Base-by-base conservation (phyloP, 2,329 filamentous ascomycete genomes). In the Fusarium neocosmosporiellum region DNA sequence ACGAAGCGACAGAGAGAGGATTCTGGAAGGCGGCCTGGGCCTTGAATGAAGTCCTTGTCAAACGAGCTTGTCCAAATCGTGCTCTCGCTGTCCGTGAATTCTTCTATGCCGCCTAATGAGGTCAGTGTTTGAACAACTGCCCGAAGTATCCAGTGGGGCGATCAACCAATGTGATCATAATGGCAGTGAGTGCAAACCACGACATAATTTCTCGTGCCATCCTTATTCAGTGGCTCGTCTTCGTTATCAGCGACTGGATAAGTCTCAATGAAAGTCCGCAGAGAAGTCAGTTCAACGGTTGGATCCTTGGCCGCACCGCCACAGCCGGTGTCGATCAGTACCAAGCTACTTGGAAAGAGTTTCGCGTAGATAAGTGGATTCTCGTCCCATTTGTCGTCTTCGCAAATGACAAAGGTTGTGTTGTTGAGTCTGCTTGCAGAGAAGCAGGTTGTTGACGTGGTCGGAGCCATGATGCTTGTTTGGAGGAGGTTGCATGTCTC, bases 181-280 rank as follows among this genome's bases (percentile, higher is more conserved):
- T 87, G 85, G 70, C 85, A 87, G 70, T 87, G 85, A 1, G 83
- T 83, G 70, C 81, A 82, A 53, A 87, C 80, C 18, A 86, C 80
- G 9, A 82, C 70, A 68, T 87, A 87, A 62, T 54, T 33, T 63
- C 77, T 81, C 10, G 50, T 41, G 1, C 78, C 78, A 5, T 63
- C 64, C 4, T 80, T 78, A 55, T 86, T 86, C 7, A 87, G 74
- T 8, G 80, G 80, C 58, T 71, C 55, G 50, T 78, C 68, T 41
- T 73, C 59, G 63, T 85, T 84, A 29, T 73, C 76, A 8, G 77
- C 24, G 4, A 85, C 65, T 3, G 84, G 80, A 43, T 68, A 80
- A 4, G 78, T 81, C 74, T 87, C 85, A 16, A 87, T 73, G 70
- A 83, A 86, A 10, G 78, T 54, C 5, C 81, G 80, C 8, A 87